Percentiles rank a stretch among this genome's conserved stretches.
Evolutionary conservation across 768 basidiomycete genomes (phyloP).

Genomic region (Hypholoma fasciculare): DNA sequence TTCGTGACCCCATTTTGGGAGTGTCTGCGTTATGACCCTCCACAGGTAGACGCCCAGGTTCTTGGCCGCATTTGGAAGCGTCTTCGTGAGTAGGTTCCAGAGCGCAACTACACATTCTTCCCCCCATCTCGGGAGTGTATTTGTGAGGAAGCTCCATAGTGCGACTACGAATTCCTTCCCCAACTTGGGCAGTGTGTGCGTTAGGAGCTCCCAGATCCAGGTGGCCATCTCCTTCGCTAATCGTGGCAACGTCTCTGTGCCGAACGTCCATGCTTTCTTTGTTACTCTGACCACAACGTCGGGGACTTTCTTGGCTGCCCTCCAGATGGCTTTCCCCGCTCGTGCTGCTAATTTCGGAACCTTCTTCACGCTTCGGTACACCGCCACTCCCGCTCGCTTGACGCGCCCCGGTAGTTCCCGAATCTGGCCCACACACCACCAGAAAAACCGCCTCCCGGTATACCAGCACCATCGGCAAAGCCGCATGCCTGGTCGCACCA

Average conservation of each 20-base stretch:
- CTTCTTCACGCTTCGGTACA: not conserved
- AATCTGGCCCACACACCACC: not conserved
- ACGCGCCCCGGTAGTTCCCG: not conserved
- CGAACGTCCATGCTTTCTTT: not conserved
- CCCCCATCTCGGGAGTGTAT: not conserved
- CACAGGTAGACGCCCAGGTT: not conserved
- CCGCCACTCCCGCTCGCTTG: not conserved
- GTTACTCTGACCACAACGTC: not conserved
- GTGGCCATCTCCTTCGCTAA: not conserved
- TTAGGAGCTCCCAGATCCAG: conserved; percentile 2
- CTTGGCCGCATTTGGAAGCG: not conserved
- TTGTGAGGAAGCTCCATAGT: not conserved
- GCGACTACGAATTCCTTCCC: not conserved
- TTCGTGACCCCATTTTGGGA: not conserved
- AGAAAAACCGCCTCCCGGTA: not conserved
- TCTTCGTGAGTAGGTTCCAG: not conserved
- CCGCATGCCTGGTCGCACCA: not conserved
- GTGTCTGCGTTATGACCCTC: not conserved
- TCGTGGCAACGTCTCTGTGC: not conserved
- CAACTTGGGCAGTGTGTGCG: conserved; percentile 4
- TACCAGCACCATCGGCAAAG: not conserved
- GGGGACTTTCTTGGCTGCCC: not conserved
- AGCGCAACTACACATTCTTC: not conserved
- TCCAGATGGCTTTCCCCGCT: not conserved
- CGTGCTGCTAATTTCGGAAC: not conserved